A percentile compares a stretch with the other conserved stretches of the same genome.
These are phyloP conservation scores for Usnea hakonensis DNA, from an alignment of 495 filamentous ascomycete species.

Conservation along the genomic window DNA sequence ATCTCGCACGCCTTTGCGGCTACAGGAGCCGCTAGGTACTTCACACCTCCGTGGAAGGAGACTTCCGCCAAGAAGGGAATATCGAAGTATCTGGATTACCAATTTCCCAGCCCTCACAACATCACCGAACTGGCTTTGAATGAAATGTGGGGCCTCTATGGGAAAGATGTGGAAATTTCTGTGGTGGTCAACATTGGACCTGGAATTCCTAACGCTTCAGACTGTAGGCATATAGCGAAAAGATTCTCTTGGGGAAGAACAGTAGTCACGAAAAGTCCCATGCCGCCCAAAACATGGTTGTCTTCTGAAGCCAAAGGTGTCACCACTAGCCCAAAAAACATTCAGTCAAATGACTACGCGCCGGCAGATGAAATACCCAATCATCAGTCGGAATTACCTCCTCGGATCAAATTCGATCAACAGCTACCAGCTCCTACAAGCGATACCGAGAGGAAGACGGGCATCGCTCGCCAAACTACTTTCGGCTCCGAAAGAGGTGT, in stretches of 20 bases:
- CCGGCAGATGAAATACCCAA: neutral
- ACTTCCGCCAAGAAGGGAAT: constrained; percentile 13
- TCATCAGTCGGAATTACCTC: neutral
- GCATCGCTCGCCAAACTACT: constrained; percentile 11
- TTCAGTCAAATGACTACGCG: neutral
- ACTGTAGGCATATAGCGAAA: constrained; percentile 17
- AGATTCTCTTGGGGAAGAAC: constrained; percentile 18
- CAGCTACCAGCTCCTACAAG: neutral
- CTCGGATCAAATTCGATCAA: constrained; percentile 4
- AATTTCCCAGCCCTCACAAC: constrained; percentile 21
- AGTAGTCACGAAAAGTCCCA: neutral
- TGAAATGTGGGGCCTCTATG: constrained; percentile 23
- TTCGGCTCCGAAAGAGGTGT: constrained; percentile 13
- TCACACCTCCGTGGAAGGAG: constrained; percentile 21
- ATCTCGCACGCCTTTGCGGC: constrained; percentile 21
- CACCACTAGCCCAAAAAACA: neutral
- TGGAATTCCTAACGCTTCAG: constrained; percentile 16
- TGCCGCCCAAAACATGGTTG: neutral
- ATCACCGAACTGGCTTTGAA: constrained; percentile 23
- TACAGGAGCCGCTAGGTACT: constrained; percentile 22
- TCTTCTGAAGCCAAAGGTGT: neutral
- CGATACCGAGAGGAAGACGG: constrained; percentile 9
- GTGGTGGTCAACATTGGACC: constrained; percentile 21
- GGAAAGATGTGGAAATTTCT: constrained; percentile 18
- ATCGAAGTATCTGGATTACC: constrained; percentile 10